Evolutionary conservation across 495 filamentous ascomycete genomes (phyloP).

Genomic region (Sphaerosporella brunnea): DNA sequence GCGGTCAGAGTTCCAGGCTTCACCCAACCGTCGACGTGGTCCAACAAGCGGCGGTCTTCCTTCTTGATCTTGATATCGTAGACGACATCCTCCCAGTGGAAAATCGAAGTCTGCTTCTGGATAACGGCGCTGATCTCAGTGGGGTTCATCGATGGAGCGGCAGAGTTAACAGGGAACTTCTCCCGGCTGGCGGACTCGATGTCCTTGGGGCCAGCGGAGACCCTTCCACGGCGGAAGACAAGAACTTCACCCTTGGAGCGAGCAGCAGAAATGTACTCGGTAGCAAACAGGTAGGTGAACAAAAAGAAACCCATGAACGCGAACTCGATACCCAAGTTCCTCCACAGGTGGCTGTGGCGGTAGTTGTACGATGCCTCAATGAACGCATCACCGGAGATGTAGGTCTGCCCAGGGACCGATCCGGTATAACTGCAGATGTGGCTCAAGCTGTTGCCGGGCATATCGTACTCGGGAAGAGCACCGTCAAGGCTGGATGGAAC

Average conservation of each 20-base stretch:
- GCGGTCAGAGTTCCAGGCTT: slow-evolving; percentile 63
- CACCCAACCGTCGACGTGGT: slow-evolving; percentile 59
- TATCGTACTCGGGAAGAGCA: slow-evolving; percentile 42
- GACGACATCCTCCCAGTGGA: slow-evolving; percentile 42
- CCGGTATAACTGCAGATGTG: slow-evolving; percentile 61
- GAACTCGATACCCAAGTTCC: slow-evolving; percentile 58
- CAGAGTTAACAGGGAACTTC: slow-evolving; percentile 34
- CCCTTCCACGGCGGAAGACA: slow-evolving; percentile 57
- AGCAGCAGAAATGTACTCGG: slow-evolving; percentile 58
- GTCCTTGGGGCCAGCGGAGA: slow-evolving; percentile 46
- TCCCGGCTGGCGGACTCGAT: slow-evolving; percentile 46
- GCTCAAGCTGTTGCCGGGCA: no score
- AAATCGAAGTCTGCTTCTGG: slow-evolving; percentile 45
- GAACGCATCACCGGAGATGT: slow-evolving; percentile 44
- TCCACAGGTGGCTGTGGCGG: slow-evolving; percentile 43
- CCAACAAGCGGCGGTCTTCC: slow-evolving; percentile 44
- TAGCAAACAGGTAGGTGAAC: slow-evolving; percentile 47
- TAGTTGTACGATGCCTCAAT: slow-evolving; percentile 47
- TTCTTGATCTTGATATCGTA: slow-evolving; percentile 58
- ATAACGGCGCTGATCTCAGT: slow-evolving; percentile 30
- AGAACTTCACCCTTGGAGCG: slow-evolving; percentile 55
- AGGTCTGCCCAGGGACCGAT: slow-evolving; percentile 39
- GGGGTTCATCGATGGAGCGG: slow-evolving; percentile 10
- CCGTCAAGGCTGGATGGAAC: slow-evolving; percentile 49
- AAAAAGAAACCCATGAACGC: slow-evolving; percentile 52